These are phyloP conservation scores for Cercophora sp. DNA, from an alignment of 495 filamentous ascomycete species.

Conservation along the genomic window DNA sequence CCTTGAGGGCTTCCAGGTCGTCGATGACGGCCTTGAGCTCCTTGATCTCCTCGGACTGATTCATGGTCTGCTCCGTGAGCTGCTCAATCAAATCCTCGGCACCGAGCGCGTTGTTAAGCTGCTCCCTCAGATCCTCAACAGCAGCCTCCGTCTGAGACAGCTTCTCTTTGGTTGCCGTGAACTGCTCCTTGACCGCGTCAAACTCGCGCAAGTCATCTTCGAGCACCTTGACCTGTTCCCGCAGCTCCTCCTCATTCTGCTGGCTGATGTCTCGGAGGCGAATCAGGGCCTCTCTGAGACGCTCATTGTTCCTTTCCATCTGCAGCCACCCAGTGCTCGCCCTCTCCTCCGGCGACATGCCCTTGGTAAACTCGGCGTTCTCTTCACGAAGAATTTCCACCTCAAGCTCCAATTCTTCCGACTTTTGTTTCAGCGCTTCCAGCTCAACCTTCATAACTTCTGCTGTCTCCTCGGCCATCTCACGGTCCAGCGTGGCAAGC, in stretches of 20 bases:
- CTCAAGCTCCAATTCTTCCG: constrained; percentile 84
- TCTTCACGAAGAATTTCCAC: constrained; percentile 83
- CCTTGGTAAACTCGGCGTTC: constrained; percentile 73
- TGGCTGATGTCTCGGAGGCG: constrained; percentile 81
- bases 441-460: constrained; percentile 77
- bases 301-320: constrained; percentile 84
- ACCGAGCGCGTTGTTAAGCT: constrained; percentile 80
- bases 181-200: constrained; percentile 64
- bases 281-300: constrained; percentile 81
- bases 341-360: constrained; percentile 84
- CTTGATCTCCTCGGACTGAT: constrained; percentile 74
- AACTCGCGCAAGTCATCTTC: constrained; percentile 76
- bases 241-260: constrained; percentile 76
- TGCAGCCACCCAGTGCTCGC: constrained; percentile 83
- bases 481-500: constrained; percentile 81
- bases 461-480: constrained; percentile 93
- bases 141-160: constrained; percentile 67
- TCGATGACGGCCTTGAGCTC: constrained; percentile 76
- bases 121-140: constrained; percentile 82
- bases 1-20: constrained; percentile 80
- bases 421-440: constrained; percentile 66
- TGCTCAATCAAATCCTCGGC: constrained; percentile 93
- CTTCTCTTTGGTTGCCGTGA: constrained; percentile 64
- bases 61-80: constrained; percentile 78
- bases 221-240: constrained; percentile 69